Evolutionary conservation across 2,329 filamentous ascomycete species (phyloP).

Genomic region (Harringtonia lauricola): DNA sequence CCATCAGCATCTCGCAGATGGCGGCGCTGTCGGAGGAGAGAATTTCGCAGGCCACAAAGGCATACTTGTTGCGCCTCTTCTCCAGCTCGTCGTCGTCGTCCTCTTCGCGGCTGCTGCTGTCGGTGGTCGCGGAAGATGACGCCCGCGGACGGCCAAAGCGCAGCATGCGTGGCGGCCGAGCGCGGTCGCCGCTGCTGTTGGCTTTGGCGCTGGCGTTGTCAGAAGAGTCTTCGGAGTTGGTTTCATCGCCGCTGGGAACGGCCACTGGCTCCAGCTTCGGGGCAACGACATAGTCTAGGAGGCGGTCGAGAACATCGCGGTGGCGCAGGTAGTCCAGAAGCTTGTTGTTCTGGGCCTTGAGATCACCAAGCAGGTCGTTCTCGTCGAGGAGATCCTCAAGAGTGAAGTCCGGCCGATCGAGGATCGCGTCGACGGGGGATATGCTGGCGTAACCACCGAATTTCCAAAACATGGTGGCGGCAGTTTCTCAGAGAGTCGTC

Average conservation of each 20-base stretch:
- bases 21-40: slow-evolving; percentile 95
- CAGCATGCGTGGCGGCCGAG: slow-evolving; percentile 29
- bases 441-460: slow-evolving; percentile 98
- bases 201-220: neutral
- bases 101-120: slow-evolving; percentile 36
- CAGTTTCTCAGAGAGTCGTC: neutral
- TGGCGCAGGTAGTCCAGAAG: slow-evolving; percentile 92
- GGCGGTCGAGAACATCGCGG: slow-evolving; percentile 68
- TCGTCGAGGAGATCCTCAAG: slow-evolving; percentile 95
- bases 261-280: slow-evolving; percentile 53
- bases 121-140: slow-evolving; percentile 39
- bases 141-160: slow-evolving; percentile 43
- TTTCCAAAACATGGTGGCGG: slow-evolving; percentile 91
- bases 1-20: slow-evolving; percentile 84
- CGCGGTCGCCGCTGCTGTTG: slow-evolving; percentile 20
- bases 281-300: slow-evolving; percentile 86
- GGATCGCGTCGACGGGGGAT: slow-evolving; percentile 90
- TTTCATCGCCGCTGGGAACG: slow-evolving; percentile 17
- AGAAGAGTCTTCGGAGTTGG: neutral
- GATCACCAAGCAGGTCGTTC: slow-evolving; percentile 89
- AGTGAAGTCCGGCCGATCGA: slow-evolving; percentile 92
- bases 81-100: slow-evolving; percentile 65
- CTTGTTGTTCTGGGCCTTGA: slow-evolving; percentile 97
- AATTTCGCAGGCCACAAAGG: slow-evolving; percentile 86
- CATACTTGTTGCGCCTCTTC: slow-evolving; percentile 86